Base-by-base conservation (phyloP, 1,284 basidiomycete genomes). In the Gymnopus androsaceus region DNA sequence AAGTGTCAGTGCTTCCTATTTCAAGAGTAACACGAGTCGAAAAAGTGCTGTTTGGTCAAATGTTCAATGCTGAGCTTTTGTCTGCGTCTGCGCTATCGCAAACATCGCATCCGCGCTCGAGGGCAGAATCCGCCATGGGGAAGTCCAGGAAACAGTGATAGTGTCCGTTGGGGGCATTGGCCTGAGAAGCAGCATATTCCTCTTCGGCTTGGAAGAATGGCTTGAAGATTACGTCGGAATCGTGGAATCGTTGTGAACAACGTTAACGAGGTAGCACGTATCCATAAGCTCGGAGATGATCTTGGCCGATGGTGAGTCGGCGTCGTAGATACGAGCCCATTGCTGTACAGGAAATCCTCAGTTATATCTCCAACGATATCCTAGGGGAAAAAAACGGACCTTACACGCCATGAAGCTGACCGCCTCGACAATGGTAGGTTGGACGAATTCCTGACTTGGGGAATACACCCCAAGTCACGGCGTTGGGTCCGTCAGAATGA, bases 401-500 rank as follows among this genome's bases (percentile, higher is more conserved):
- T 96, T 97, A 94, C 94, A 97, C 8, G 94, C 94, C 83, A 95
- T 90, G 81, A 98, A 98, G 67, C 94, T 96, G 61, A 94, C 87
- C 28, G 92, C 90, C 71, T 99, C 97, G 31, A 99, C 97, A 62
- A 99, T 96, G 19, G 97, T 99, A 27, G 96, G 95, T 70, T 99
- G 97, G 48, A 98, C 80, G 66, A 99, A 94, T 78, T 99, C 97
- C 72, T 97, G 95, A 40, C 93, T 93, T 17, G 97, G 96, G n/a
- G 82, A 98, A 99, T 5, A 97, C 94, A 63, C 96, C 97, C 97
- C 96, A 99, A 0, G 97, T 99, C 45, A 99, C 97, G 6, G 97
- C 97, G 66, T 98, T 99, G 36, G 96, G 95, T 7, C 94, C 92
- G 33, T 96, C 92, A 1, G 89, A 89, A 60, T 90, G 86, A 31